A percentile compares a stretch with the other conserved stretches of the same genome.
These are phyloP conservation scores for Salix caprea DNA, from an alignment of 345 rosid genomes.

Conservation along the genomic window DNA sequence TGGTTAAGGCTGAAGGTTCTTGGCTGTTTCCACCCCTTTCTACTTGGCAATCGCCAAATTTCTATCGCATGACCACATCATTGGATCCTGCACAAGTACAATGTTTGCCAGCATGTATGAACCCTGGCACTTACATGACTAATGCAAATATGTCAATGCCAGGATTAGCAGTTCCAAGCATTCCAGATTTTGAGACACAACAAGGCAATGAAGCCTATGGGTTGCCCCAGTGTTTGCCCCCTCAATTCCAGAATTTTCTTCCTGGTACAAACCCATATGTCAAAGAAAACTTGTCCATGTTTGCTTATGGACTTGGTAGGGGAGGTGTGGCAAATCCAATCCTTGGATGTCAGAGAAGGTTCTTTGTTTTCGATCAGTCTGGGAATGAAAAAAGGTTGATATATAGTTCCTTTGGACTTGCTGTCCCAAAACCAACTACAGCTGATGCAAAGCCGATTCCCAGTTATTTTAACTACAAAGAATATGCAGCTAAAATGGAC, in stretches of 20 bases:
- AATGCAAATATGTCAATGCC: slow-evolving; percentile 39
- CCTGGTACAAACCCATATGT: slow-evolving; percentile 27
- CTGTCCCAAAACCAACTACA: slow-evolving; percentile 28
- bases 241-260: slow-evolving; percentile 34
- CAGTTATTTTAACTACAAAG: slow-evolving; percentile 26
- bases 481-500: slow-evolving; percentile 25
- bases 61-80: slow-evolving; percentile 46
- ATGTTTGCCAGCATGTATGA: slow-evolving; percentile 41
- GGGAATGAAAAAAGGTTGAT: slow-evolving; percentile 22
- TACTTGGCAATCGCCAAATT: slow-evolving; percentile 32
- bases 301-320: slow-evolving; percentile 21
- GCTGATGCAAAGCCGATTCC: slow-evolving; percentile 17
- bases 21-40: slow-evolving; percentile 30
- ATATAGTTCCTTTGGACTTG: slow-evolving; percentile 32
- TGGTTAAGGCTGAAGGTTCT: slow-evolving; percentile 32
- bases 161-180: slow-evolving; percentile 27
- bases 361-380: slow-evolving; percentile 19
- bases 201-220: slow-evolving; percentile 35
- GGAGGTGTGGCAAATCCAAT: slow-evolving; percentile 26
- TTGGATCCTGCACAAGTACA: slow-evolving; percentile 34
- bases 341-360: slow-evolving; percentile 20
- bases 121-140: slow-evolving; percentile 24
- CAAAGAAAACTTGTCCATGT: slow-evolving; percentile 28
- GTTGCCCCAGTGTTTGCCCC: slow-evolving; percentile 39
- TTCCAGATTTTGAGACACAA: slow-evolving; percentile 35